phyloP scores from a whole-genome alignment of 352 stramenopile species.

The Phytophthora palmivora region DNA sequence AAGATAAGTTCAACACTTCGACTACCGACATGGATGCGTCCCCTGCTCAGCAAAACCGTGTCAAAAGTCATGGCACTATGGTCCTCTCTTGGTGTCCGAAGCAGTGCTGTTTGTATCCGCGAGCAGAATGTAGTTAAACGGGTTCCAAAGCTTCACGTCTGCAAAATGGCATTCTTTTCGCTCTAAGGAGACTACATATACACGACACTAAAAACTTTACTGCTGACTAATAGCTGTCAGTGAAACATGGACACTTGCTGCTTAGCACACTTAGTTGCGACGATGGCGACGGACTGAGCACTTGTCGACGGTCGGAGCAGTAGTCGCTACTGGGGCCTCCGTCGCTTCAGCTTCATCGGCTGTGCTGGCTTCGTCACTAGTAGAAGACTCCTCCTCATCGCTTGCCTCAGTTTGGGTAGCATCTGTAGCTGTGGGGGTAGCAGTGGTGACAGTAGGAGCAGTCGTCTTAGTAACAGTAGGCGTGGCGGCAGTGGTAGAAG shows the following conservation, averaged over 20 bases:
- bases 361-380: conserved; percentile 15
- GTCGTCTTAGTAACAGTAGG: conserved; percentile 15
- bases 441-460: conserved; percentile 16
- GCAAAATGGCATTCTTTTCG: conserved; percentile 21
- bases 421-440: conserved; percentile 8
- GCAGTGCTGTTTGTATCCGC: too few species aligned
- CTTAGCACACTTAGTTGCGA: conserved; percentile 20
- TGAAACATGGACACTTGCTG: conserved; percentile 14
- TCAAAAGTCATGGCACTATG: too few species aligned
- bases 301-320: conserved; percentile 33
- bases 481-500: conserved; percentile 19
- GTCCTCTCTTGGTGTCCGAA: too few species aligned
- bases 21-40: too few species aligned
- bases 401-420: conserved; percentile 21
- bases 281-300: conserved; percentile 39
- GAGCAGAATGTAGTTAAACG: too few species aligned
- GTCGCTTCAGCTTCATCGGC: conserved; percentile 18
- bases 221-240: conserved; percentile 13
- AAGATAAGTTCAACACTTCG: too few species aligned
- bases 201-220: conserved; percentile 19
- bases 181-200: conserved; percentile 36
- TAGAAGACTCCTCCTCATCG: conserved; percentile 2
- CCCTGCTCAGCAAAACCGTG: too few species aligned
- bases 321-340: conserved; percentile 15
- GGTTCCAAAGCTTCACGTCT: too few species aligned